Evolutionary conservation across 2,329 filamentous ascomycete genomes (phyloP).

Genomic region (Trichoderma atrobrunneum): DNA sequence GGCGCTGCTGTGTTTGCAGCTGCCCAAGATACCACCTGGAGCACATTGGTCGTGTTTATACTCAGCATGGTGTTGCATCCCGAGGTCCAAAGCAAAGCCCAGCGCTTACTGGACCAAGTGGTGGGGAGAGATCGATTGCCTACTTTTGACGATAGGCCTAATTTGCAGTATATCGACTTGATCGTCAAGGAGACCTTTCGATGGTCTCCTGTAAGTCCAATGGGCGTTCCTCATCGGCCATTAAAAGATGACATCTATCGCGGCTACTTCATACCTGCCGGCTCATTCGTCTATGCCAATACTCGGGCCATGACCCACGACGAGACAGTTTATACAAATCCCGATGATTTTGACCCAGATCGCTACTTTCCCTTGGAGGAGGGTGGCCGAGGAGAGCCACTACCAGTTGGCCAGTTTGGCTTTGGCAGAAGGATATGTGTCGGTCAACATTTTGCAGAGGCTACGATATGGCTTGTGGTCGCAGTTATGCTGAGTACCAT

Average conservation of each 20-base stretch:
- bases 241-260: slow-evolving; percentile 55
- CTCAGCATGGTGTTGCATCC: slow-evolving; percentile 44
- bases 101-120: slow-evolving; percentile 45
- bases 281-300: slow-evolving; percentile 44
- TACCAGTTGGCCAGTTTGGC: slow-evolving; percentile 48
- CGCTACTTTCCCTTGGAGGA: slow-evolving; percentile 37
- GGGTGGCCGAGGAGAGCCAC: slow-evolving; percentile 44
- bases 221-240: slow-evolving; percentile 54
- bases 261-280: slow-evolving; percentile 56
- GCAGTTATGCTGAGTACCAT: slow-evolving; percentile 40
- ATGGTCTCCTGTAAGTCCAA: slow-evolving; percentile 44
- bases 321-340: slow-evolving; percentile 38
- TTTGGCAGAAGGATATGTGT: slow-evolving; percentile 52
- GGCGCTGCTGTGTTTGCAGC: slow-evolving; percentile 48
- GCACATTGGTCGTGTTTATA: slow-evolving; percentile 43
- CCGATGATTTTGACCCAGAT: slow-evolving; percentile 46
- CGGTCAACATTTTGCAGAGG: slow-evolving; percentile 49
- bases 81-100: slow-evolving; percentile 45
- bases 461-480: slow-evolving; percentile 42
- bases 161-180: slow-evolving; percentile 43
- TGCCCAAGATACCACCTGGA: slow-evolving; percentile 46
- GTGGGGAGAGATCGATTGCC: slow-evolving; percentile 46
- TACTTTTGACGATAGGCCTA: slow-evolving; percentile 42
- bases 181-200: slow-evolving; percentile 48
- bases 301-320: slow-evolving; percentile 46